These are phyloP conservation scores for Cenchrus purpureus DNA, from an alignment of 176 grass and related monocot genomes.

Conservation along the genomic window DNA sequence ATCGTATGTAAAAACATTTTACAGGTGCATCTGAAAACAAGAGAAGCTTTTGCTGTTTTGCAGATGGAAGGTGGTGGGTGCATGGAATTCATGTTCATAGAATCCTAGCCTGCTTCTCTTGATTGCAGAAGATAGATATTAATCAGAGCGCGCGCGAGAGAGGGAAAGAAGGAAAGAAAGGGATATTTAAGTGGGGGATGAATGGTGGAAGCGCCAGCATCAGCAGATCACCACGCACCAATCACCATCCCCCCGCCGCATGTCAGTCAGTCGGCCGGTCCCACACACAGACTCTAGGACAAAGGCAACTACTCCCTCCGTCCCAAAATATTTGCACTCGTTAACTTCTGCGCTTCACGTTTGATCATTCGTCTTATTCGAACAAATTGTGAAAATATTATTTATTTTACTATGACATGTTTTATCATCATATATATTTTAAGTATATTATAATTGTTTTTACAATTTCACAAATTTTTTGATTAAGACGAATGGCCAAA, in stretches of 20 bases:
- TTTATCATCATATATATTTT: too few relatives aligned
- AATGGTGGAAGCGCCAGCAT: neutral
- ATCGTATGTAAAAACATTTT: neutral
- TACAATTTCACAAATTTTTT: too few relatives aligned
- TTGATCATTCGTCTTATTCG: too few relatives aligned
- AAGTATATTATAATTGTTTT: too few relatives aligned
- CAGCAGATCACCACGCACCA: neutral
- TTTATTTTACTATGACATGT: too few relatives aligned
- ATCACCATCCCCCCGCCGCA: neutral
- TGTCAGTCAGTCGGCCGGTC: neutral
- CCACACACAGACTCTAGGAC: neutral
- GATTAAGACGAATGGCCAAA: too few relatives aligned
- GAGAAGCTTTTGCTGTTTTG: neutral
- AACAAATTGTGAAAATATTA: too few relatives aligned
- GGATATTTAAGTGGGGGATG: slow-evolving; percentile 24
- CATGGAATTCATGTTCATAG: neutral
- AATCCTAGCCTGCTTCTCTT: neutral
- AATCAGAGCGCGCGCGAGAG: neutral
- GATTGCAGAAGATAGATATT: slow-evolving; percentile 8
- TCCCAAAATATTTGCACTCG: too few relatives aligned
- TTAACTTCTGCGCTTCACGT: too few relatives aligned
- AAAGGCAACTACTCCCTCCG: neutral
- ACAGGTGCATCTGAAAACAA: neutral
- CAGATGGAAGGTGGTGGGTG: neutral
- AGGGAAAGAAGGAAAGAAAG: neutral